phyloP scores from a whole-genome alignment of 257 asterid species.

The Fraxinus anomala region DNA sequence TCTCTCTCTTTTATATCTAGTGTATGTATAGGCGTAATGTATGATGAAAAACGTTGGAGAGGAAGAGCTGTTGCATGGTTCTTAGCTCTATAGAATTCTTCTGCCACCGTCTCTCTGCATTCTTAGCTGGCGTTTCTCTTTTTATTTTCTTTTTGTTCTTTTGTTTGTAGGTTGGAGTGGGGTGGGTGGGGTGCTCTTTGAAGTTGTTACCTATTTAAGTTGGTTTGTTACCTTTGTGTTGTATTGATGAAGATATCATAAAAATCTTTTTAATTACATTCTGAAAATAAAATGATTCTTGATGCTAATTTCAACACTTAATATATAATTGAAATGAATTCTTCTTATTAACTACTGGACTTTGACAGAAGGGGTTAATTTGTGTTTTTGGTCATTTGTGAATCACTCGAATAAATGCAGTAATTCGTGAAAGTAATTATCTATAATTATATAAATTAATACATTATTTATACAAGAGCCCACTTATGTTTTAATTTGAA shows the following conservation, averaged over 20 bases:
- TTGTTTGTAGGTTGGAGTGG: neutral
- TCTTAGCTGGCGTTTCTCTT: neutral
- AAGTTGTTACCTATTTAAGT: constrained; percentile 13
- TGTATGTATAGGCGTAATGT: neutral
- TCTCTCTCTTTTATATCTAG: neutral
- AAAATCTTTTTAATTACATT: constrained; percentile 29
- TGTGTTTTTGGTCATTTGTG: neutral
- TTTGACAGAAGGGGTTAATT: neutral
- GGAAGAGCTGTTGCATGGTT: constrained; percentile 19
- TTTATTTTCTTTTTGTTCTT: neutral
- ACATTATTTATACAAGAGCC: too few relatives aligned
- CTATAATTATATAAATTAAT: too few relatives aligned
- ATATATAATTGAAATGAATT: neutral
- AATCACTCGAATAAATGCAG: neutral
- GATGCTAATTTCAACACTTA: neutral
- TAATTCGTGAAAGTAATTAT: too few relatives aligned
- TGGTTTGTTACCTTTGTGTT: constrained; percentile 12
- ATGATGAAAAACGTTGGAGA: neutral
- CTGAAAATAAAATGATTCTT: constrained; percentile 23
- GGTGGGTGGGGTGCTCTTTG: neutral
- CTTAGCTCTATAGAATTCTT: constrained; percentile 15
- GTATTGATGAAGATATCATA: constrained; percentile 10
- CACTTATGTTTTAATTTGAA: too few relatives aligned
- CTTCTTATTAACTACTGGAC: neutral
- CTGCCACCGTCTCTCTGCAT: constrained; percentile 25